A percentile compares a stretch with the other conserved stretches of the same genome.
Conservation (phyloP, 495 filamentous ascomycete species). For the Penicillium coprophilum region DNA sequence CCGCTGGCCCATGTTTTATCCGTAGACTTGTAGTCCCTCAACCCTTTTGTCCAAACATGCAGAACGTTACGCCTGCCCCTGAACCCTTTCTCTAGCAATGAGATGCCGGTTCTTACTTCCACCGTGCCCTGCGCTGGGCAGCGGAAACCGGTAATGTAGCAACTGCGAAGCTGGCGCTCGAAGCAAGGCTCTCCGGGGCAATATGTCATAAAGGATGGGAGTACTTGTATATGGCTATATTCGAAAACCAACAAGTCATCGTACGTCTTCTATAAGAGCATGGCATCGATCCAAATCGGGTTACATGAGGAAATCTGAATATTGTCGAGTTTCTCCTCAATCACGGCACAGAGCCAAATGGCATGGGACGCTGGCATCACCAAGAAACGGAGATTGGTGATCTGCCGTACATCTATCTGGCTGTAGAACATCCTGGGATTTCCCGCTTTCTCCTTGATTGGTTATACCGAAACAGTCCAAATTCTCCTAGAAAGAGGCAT, state of each 20-base stretch:
- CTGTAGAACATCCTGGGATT: neutral
- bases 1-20: neutral
- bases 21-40: neutral
- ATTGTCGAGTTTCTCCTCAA: neutral
- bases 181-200: neutral
- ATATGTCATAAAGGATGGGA: neutral
- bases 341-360: neutral
- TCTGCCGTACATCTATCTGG: neutral
- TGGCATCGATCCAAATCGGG: neutral
- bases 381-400: neutral
- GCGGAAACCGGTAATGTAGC: neutral
- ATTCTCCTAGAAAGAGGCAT: neutral
- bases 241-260: neutral
- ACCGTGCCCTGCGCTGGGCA: neutral
- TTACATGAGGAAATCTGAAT: neutral
- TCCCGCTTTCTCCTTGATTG: neutral
- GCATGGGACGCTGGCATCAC: neutral
- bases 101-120: neutral
- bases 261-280: neutral
- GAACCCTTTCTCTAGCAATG: conserved; percentile 3
- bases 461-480: neutral
- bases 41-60: neutral
- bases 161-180: neutral
- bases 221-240: neutral
- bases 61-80: neutral